Conservation (phyloP, 148 eudicot species). For the Diospyros kaki region DNA sequence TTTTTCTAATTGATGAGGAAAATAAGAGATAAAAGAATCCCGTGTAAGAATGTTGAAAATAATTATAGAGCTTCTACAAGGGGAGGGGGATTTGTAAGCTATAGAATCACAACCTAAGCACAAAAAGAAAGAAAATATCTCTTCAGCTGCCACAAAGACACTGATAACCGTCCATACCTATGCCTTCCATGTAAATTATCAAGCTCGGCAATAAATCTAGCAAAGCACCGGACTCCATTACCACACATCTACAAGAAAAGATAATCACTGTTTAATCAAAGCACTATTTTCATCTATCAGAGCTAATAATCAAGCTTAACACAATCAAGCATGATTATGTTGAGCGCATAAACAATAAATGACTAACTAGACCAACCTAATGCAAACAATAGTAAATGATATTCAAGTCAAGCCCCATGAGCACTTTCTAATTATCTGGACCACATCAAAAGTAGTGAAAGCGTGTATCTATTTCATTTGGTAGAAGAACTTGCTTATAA, state of each 20-base stretch:
- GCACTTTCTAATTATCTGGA: background rate
- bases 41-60: too few species aligned
- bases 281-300: background rate
- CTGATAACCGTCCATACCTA: constrained; percentile 38
- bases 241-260: constrained; percentile 78
- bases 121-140: too few species aligned
- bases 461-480: background rate
- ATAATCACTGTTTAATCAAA: background rate
- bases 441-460: background rate
- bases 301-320: background rate
- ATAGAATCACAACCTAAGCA: too few species aligned
- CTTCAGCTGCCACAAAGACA: too few species aligned
- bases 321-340: background rate
- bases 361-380: constrained; percentile 1
- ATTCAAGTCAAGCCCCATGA: background rate
- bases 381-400: background rate
- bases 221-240: constrained; percentile 97
- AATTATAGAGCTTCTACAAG: too few species aligned
- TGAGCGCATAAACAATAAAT: background rate
- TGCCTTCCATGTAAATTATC: constrained; percentile 71
- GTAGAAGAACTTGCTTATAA: background rate
- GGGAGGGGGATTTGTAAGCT: too few species aligned
- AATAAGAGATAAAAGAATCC: too few species aligned
- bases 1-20: too few species aligned
- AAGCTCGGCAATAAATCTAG: constrained; percentile 84